Percentiles rank a stretch among this genome's conserved stretches.
Evolutionary conservation across 2,329 filamentous ascomycete genomes (phyloP).

Genomic region (Gliomastix tumulicola): DNA sequence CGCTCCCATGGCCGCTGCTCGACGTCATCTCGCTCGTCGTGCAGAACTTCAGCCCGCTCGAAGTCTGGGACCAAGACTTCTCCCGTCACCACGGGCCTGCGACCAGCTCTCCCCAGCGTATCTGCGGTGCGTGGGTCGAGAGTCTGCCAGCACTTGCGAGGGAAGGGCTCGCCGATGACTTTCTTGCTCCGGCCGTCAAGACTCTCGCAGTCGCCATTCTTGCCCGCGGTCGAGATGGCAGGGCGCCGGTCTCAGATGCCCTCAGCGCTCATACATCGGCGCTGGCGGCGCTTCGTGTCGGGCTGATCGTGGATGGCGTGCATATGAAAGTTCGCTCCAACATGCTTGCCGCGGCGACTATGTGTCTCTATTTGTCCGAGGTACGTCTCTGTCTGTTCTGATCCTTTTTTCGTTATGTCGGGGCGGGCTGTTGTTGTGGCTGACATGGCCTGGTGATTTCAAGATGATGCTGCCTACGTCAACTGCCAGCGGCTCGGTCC

Average conservation of each 20-base stretch:
- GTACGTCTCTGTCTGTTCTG: no score
- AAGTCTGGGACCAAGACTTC: not conserved
- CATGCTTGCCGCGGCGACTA: conserved; percentile 17
- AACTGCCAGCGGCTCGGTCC: conserved; percentile 12
- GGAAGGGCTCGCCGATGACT: conserved; percentile 4
- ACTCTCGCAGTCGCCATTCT: conserved; percentile 17
- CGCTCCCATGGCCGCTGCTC: conserved; percentile 5
- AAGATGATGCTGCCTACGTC: conserved; percentile 20
- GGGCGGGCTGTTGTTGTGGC: no score
- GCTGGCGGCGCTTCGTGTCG: conserved; percentile 12
- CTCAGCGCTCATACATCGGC: conserved; percentile 14
- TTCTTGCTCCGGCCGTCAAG: conserved; percentile 15
- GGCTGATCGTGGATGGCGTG: no score
- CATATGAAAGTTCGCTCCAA: conserved; percentile 3
- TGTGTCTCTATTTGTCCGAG: conserved; percentile 21
- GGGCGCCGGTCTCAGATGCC: conserved; percentile 6
- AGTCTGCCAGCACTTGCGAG: conserved; percentile 17
- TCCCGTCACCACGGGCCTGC: not conserved
- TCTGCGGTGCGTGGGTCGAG: conserved; percentile 26
- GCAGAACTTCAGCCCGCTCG: conserved; percentile 6
- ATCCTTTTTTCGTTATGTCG: no score
- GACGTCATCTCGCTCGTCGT: conserved; percentile 6
- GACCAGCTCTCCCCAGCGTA: conserved; percentile 18
- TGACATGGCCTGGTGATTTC: not conserved
- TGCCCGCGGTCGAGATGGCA: conserved; percentile 6